Base-by-base conservation (phyloP, 208 protist genomes). In the Phytomonas sp. region DNA sequence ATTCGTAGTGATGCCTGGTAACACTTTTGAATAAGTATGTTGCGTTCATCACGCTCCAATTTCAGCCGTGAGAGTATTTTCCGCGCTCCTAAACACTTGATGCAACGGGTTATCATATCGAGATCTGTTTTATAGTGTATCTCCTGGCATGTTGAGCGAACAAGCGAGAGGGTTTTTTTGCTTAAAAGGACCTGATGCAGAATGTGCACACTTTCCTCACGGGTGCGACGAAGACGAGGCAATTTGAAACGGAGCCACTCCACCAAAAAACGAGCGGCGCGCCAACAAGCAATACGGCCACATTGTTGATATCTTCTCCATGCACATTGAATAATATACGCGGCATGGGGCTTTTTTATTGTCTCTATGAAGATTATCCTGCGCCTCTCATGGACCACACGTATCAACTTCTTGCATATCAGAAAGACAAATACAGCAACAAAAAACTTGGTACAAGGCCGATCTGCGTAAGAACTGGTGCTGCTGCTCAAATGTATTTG, bases 111-210 rank as follows among this genome's bases (percentile, higher is more conserved):
- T 4, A 93, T 31, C 19, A 83, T 66, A 37, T 67, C 31, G 29
- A 94, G 69, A 0, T 80, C 84, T 0, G 61, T 64, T 56, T 84
- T 86, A 33, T 74, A 78, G 29, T 77, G 75, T 77, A 89, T 91
- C 33, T 76, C 65, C 37, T 78, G 32, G 72, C 90, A 87, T 37
- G 92, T 49, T 59, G 73, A 88, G 59, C 80, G 83, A n/a, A 84
- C 64, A 64, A 87, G 75, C 23, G 80, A 76, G 64, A 84, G 83
- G 1, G 81, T 83, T 23, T 36, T 79, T 72, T 86, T 74, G 3
- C 79, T 82, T 29, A 82, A 75, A 71, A 90, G 84, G 56, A 91
- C 75, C 36, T 85, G 86, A 66, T 92, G 89, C n/a, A 94, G 73
- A 16, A 92, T 70, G 66, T 72, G 72, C 56, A 78, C 86, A 56